These are phyloP conservation scores for Mallotus repandus DNA, from an alignment of 441 rosid species.

Conservation along the genomic window DNA sequence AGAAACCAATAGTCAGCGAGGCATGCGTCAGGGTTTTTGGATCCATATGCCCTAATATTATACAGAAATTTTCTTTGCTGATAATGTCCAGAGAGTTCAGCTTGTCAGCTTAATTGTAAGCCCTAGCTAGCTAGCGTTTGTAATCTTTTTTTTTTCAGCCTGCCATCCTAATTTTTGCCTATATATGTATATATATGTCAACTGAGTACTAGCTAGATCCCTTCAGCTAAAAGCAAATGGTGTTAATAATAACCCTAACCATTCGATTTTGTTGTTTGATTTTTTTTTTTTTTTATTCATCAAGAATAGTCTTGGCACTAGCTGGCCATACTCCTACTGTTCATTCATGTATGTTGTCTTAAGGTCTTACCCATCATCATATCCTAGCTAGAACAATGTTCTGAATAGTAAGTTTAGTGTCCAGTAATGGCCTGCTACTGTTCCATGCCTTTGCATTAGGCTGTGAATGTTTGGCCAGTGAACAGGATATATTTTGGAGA, in stretches of 20 bases:
- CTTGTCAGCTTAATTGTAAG: constrained; percentile 2
- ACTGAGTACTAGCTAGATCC: too few relatives aligned
- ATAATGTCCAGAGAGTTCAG: constrained; percentile 9
- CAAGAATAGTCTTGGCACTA: too few relatives aligned
- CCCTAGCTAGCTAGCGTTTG: not conserved
- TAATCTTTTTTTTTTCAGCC: not conserved
- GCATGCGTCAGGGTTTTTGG: constrained; percentile 17
- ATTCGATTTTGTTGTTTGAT: not conserved
- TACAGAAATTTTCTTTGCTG: constrained; percentile 14
- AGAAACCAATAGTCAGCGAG: constrained; percentile 8
- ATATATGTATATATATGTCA: not conserved
- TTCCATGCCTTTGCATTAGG: not conserved
- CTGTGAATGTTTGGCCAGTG: not conserved
- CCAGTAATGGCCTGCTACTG: not conserved
- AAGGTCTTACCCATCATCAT: not conserved
- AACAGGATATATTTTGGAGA: too few relatives aligned
- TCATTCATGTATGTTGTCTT: not conserved
- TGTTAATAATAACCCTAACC: not conserved
- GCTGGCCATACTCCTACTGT: not conserved
- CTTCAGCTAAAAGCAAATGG: too few relatives aligned
- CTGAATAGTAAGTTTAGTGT: not conserved
- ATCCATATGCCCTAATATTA: constrained; percentile 14
- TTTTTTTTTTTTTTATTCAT: too few relatives aligned
- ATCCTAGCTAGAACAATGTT: not conserved
- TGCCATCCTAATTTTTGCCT: constrained; percentile 6